Conservation (phyloP, 805 yeast genomes). For the Metschnikowia kofuensis region DNA sequence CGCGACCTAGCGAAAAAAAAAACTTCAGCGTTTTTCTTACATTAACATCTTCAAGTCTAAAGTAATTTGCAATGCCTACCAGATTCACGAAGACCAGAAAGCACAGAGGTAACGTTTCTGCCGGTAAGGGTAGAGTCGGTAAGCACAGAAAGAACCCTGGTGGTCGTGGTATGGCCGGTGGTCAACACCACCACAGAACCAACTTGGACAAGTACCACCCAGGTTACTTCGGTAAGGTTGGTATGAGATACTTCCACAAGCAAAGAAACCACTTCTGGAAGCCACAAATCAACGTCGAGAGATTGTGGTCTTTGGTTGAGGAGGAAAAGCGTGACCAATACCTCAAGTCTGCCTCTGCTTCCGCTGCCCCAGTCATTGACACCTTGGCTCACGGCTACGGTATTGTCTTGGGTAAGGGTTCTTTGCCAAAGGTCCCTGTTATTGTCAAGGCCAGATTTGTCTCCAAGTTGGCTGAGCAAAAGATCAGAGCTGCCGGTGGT, state of each 20-base stretch:
- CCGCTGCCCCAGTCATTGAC: conserved; percentile 98
- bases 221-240: conserved; percentile 99
- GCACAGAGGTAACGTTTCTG: conserved; percentile 99
- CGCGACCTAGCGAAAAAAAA: conserved; percentile 14
- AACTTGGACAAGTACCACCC: conserved; percentile 99
- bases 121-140: conserved; percentile 99
- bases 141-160: conserved; percentile 99
- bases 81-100: conserved; percentile 99
- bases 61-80: conserved; percentile 75
- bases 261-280: conserved; percentile 94
- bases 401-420: conserved; percentile 99
- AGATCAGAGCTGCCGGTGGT: conserved; percentile 99
- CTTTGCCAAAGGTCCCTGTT: conserved; percentile 96
- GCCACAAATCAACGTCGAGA: conserved; percentile 97
- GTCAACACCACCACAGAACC: conserved; percentile 99
- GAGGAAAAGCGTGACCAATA: conserved; percentile 91
- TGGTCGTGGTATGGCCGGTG: conserved; percentile 99
- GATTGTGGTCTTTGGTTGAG: conserved; percentile 96
- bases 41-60: conserved; percentile 12
- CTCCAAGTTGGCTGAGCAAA: conserved; percentile 98
- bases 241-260: conserved; percentile 99
- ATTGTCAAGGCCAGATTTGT: conserved; percentile 99
- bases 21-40: conserved; percentile 11
- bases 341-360: conserved; percentile 76
- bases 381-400: conserved; percentile 99